Percentiles rank a stretch among this genome's conserved stretches.
phyloP scores from a whole-genome alignment of 2,329 filamentous ascomycete species.

The Fusarium verticillioides region DNA sequence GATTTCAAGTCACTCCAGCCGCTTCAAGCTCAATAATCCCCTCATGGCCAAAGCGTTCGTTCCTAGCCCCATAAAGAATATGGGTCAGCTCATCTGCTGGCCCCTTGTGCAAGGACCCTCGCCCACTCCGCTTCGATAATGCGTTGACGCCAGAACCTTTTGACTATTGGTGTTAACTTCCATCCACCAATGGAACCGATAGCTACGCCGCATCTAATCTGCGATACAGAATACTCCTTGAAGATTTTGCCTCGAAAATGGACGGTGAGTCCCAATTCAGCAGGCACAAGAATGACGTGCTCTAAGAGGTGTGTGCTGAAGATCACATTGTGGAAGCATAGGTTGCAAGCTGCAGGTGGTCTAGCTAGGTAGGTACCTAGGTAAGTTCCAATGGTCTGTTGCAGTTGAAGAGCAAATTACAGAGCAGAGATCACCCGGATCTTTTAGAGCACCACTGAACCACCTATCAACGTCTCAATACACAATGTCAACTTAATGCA shows the following conservation, averaged over 20 bases:
- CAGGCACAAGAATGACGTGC: slow-evolving; percentile 23
- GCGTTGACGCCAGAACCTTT: slow-evolving; percentile 10
- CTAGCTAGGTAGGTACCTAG: not conserved
- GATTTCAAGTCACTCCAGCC: not conserved
- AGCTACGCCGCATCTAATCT: slow-evolving; percentile 28
- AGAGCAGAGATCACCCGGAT: not conserved
- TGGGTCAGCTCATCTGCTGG: slow-evolving; percentile 29
- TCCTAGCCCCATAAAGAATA: slow-evolving; percentile 3
- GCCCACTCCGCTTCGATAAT: slow-evolving; percentile 30
- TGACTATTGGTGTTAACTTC: slow-evolving; percentile 1
- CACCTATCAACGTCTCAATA: slow-evolving; percentile 2
- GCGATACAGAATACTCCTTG: slow-evolving; percentile 4
- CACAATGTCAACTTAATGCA: not conserved
- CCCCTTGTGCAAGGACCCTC: slow-evolving; percentile 24
- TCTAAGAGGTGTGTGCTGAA: slow-evolving; percentile 1
- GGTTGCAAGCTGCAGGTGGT: not conserved
- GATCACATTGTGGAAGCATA: not conserved
- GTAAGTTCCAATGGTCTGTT: not conserved
- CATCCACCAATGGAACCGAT: slow-evolving; percentile 27
- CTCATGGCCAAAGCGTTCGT: slow-evolving; percentile 37
- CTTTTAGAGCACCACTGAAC: not conserved
- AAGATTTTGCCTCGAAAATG: slow-evolving; percentile 2
- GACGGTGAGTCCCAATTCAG: slow-evolving; percentile 12
- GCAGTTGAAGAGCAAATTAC: not conserved
- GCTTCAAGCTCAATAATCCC: slow-evolving; percentile 21